A percentile compares a stretch with the other conserved stretches of the same genome.
Evolutionary conservation across 768 basidiomycete species (phyloP).

Genomic region (Paxillus involutus): DNA sequence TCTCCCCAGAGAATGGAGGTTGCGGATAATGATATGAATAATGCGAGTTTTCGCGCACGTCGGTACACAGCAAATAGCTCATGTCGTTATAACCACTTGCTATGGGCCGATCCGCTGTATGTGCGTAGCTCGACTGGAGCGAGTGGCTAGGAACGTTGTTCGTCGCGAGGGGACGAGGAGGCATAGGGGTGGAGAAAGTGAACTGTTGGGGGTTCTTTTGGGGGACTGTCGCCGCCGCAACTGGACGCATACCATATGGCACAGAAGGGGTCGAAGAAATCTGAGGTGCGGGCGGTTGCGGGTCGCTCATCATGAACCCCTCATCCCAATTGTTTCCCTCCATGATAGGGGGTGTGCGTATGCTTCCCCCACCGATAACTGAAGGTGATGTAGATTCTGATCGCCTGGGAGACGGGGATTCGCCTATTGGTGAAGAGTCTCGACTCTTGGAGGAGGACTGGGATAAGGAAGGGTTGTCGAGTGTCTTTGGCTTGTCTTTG

Average conservation of each 20-base stretch:
- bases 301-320: slow-evolving; percentile 51
- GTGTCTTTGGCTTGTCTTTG: slow-evolving; percentile 71
- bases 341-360: slow-evolving; percentile 45
- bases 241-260: slow-evolving; percentile 43
- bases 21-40: slow-evolving; percentile 56
- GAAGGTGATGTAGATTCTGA: slow-evolving; percentile 36
- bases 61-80: slow-evolving; percentile 41
- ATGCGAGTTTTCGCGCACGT: slow-evolving; percentile 48
- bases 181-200: slow-evolving; percentile 38
- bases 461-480: slow-evolving; percentile 33
- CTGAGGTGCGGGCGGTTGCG: slow-evolving; percentile 33
- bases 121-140: slow-evolving; percentile 42
- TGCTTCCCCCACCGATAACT: slow-evolving; percentile 26
- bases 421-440: slow-evolving; percentile 65
- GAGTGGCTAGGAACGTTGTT: slow-evolving; percentile 39
- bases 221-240: slow-evolving; percentile 45
- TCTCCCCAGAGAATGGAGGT: slow-evolving; percentile 45
- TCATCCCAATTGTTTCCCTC: slow-evolving; percentile 58
- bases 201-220: slow-evolving; percentile 50
- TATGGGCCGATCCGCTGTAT: slow-evolving; percentile 52
- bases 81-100: slow-evolving; percentile 46
- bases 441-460: slow-evolving; percentile 51
- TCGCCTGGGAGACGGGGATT: slow-evolving; percentile 45
- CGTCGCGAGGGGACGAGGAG: slow-evolving; percentile 44
- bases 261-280: slow-evolving; percentile 41